These are phyloP conservation scores for Lathyrus oleraceus DNA, from an alignment of 306 rosid species.

Conservation along the genomic window DNA sequence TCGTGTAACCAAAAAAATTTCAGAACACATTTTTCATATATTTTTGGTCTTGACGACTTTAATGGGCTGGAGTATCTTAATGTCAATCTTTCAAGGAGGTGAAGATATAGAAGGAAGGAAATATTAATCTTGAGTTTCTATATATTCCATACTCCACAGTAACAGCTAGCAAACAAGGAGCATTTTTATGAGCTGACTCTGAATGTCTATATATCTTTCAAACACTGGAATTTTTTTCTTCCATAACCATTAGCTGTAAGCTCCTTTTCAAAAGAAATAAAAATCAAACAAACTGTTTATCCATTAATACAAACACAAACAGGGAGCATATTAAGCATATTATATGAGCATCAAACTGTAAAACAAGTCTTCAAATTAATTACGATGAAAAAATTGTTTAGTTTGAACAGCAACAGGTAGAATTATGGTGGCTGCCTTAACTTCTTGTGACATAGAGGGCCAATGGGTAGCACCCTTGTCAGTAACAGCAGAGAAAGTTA, in stretches of 20 bases:
- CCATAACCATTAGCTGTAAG: background rate
- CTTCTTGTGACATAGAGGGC: constrained; percentile 22
- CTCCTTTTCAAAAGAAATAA: background rate
- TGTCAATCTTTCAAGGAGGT: no score
- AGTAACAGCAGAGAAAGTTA: constrained; percentile 28
- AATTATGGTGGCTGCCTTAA: constrained; percentile 35
- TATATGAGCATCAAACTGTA: background rate
- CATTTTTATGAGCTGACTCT: no score
- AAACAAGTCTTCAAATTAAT: constrained; percentile 11
- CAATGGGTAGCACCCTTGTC: constrained; percentile 25
- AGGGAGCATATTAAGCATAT: background rate
- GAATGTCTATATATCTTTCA: background rate
- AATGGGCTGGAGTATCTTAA: no score
- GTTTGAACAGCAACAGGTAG: constrained; percentile 28
- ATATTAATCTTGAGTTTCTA: no score
- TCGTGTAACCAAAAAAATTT: no score
- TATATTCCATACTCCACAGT: no score
- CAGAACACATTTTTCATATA: no score
- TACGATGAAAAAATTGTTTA: constrained; percentile 12
- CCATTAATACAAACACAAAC: background rate
- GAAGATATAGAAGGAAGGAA: no score
- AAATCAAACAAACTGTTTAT: background rate
- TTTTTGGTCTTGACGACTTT: no score
- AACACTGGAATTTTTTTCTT: background rate
- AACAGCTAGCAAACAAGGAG: no score